Evolutionary conservation across 2,329 filamentous ascomycete genomes (phyloP), one percentile per base, ranked within the genome.

Genomic region (Fusarium sp.): DNA sequence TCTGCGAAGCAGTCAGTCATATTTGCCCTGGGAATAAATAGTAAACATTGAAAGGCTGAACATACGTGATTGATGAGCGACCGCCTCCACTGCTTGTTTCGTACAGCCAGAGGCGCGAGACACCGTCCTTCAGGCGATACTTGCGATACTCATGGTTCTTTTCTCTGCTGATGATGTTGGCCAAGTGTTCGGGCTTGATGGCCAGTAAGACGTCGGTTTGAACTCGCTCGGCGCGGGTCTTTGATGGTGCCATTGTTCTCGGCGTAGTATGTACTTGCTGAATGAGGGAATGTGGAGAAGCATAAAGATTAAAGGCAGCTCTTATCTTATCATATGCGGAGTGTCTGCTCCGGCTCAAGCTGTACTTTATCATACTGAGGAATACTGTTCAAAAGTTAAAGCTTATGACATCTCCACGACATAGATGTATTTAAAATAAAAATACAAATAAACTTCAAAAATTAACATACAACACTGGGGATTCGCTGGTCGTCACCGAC

Each of bases 81-180:
- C 75, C 76, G 10, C 47, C 55, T 6, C 57, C 64, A 14, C 51
- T 56, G 2, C 45, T 35, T 2, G 73, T 78, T 47, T 79, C 75
- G 57, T 79, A 80, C 3, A 80, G 58, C 78, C 77, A 80, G 5
- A 80, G 62, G 3, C 77, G 70, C 18, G 57, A 26, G 9, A 79
- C 71, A 14, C 69, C 61, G 15, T 78, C 58, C 22, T 65, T 68
- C 4, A 78, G 62, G 8, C 75, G 55, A 35, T 80, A 79, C 14
- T 74, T 79, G 39, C 78, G 72, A 45, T 76, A 78, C 41, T 78
- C 78, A 1, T 79, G 70, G 31, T 74, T 79, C 65, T 79, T 79
- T 3, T 73, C 28, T n/a, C 61, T 50, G 22, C 39, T 60, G 31
- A 57, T 55, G 48, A 79, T 78, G 24, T 78, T 76, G 48, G 42